phyloP scores from a whole-genome alignment of 371 early-diverging fungal genomes.

The Lichtheimia ornata region DNA sequence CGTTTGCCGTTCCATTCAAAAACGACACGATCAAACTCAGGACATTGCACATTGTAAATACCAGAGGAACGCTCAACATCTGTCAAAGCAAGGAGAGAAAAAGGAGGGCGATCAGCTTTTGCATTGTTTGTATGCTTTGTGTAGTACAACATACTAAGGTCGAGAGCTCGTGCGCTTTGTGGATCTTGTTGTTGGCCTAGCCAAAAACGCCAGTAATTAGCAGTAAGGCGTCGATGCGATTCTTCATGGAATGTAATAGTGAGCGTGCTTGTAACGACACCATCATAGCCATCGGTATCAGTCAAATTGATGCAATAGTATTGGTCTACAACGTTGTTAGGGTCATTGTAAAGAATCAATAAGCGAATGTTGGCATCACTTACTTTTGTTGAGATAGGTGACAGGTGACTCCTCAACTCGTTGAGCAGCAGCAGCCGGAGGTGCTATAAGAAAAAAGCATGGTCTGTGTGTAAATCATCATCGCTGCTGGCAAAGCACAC shows the following conservation, averaged over 20 bases:
- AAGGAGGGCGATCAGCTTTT: background rate
- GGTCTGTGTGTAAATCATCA: slow-evolving; percentile 29
- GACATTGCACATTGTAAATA: slow-evolving; percentile 50
- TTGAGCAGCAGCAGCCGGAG: slow-evolving; percentile 60
- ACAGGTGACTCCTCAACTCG: slow-evolving; percentile 54
- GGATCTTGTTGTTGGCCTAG: slow-evolving; percentile 63
- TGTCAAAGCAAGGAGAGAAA: slow-evolving; percentile 1
- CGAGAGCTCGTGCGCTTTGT: slow-evolving; percentile 53
- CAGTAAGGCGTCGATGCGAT: slow-evolving; percentile 64
- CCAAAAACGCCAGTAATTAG: slow-evolving; percentile 81
- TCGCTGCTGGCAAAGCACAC: background rate
- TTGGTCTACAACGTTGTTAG: slow-evolving; percentile 4
- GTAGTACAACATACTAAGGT: slow-evolving; percentile 36
- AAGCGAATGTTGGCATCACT: no score
- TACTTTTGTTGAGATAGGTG: slow-evolving; percentile 65
- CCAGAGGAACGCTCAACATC: slow-evolving; percentile 31
- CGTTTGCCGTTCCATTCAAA: slow-evolving; percentile 68
- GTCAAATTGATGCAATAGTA: slow-evolving; percentile 17
- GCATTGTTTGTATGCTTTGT: slow-evolving; percentile 43
- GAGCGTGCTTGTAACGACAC: slow-evolving; percentile 58
- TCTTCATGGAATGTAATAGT: slow-evolving; percentile 75
- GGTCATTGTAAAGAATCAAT: no score
- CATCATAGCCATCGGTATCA: slow-evolving; percentile 27
- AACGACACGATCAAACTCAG: slow-evolving; percentile 63
- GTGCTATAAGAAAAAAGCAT: slow-evolving; percentile 21